These are phyloP conservation scores for Taphrina pruni DNA, from an alignment of 1,139 yeast genomes.

Conservation along the genomic window DNA sequence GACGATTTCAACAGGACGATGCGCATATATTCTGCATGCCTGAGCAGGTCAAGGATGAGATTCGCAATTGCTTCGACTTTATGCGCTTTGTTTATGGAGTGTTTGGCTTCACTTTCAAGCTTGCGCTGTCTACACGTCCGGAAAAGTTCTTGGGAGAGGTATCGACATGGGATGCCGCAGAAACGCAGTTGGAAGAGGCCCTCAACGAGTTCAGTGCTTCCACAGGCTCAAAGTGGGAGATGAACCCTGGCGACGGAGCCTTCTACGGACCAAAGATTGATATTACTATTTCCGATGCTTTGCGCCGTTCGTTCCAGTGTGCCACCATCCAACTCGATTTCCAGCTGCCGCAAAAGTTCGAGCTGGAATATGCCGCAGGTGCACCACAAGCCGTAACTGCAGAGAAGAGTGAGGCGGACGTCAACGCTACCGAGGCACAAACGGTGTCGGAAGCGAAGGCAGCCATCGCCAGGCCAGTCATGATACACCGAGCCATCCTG, in stretches of 20 bases:
- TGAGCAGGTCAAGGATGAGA: slow-evolving; percentile 80
- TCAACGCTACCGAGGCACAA: neutral
- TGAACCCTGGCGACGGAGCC: slow-evolving; percentile 95
- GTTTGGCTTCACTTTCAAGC: slow-evolving; percentile 76
- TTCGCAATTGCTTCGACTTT: slow-evolving; percentile 72
- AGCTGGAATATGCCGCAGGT: slow-evolving; percentile 66
- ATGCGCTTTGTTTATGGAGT: slow-evolving; percentile 78
- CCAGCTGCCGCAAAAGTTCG: slow-evolving; percentile 87
- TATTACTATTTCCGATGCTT: slow-evolving; percentile 80
- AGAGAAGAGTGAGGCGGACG: slow-evolving; percentile 22
- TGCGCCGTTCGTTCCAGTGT: slow-evolving; percentile 84
- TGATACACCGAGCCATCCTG: slow-evolving; percentile 93
- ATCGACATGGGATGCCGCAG: slow-evolving; percentile 86
- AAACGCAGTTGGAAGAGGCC: slow-evolving; percentile 68
- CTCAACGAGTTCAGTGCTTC: slow-evolving; percentile 61
- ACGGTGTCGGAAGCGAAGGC: slow-evolving; percentile 43
- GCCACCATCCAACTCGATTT: slow-evolving; percentile 96
- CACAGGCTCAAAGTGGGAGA: slow-evolving; percentile 60
- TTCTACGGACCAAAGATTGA: slow-evolving; percentile 95
- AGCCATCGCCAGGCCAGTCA: slow-evolving; percentile 67
- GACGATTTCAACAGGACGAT: slow-evolving; percentile 98
- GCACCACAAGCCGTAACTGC: slow-evolving; percentile 48
- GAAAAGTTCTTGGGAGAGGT: slow-evolving; percentile 82
- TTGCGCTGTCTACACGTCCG: slow-evolving; percentile 88
- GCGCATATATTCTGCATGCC: slow-evolving; percentile 94